Base-by-base conservation (phyloP, 2,329 filamentous ascomycete species). In the Fusarium lateritium region DNA sequence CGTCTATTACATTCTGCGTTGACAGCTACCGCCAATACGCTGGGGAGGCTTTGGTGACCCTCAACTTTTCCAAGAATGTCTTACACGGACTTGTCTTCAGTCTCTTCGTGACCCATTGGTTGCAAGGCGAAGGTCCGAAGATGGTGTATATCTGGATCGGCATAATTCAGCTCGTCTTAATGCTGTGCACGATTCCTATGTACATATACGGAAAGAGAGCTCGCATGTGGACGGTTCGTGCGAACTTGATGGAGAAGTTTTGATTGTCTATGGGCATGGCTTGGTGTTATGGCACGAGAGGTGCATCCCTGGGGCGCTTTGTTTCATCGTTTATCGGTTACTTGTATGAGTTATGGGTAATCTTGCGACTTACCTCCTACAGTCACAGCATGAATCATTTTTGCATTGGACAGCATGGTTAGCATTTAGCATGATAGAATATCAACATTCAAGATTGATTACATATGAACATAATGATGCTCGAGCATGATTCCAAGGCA, bases 1-100 rank as follows among this genome's bases (percentile, higher is more conserved):
- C 94, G 0, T 86, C 93, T 21, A 97, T 98, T 75, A 98, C 95
- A 0, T 98, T 97, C 74, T 94, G 92, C 56, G 94, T 98, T 9
- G 95, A 98, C 80, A 94, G 91, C 69, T 98, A 98, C 79, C 87
- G 94, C 13, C 92, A 97, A 75, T 98, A 97, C 79, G 95, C 95
- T 1, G 94, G 94, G 21, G 95, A 98, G 80, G 94, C 95, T 4
- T 85, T 98, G 34, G 96, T 98, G 15, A 98, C 95, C 21, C 83
- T 98, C 71, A 98, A 98, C 76, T 96, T 98, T 76, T 90, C 89
- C 81, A 98, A 98, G 84, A 98, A 98, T 76, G 87, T 98, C 56
- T 88, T 98, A 26, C 95, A 98, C 74, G 95, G 95, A 0, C 83
- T 98, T 54, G 86, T 97, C 1, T 98, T 97, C 76, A 89, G 92